These are phyloP conservation scores for Fusarium burgessii DNA, from an alignment of 2,329 filamentous ascomycete genomes.

Conservation along the genomic window DNA sequence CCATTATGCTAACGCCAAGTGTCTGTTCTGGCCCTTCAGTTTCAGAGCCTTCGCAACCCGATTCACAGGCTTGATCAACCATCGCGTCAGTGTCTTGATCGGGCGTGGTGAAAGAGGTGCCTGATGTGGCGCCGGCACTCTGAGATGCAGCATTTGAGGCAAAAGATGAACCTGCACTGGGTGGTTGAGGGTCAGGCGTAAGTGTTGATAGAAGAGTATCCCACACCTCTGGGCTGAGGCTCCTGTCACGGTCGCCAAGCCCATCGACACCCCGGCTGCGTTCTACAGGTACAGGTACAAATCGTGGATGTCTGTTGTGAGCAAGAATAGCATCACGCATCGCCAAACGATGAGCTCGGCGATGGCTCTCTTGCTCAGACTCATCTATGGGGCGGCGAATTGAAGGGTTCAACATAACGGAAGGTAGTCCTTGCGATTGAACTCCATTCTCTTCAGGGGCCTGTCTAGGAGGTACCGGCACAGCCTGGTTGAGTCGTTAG, in stretches of 20 bases:
- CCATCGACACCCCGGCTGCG: conserved; percentile 67
- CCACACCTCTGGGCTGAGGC: conserved; percentile 84
- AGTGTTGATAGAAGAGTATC: conserved; percentile 84
- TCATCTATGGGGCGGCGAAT: not conserved
- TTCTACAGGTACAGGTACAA: conserved; percentile 4
- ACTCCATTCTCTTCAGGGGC: not conserved
- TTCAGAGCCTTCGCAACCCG: conserved; percentile 67
- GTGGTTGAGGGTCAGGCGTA: conserved; percentile 82
- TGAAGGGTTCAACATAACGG: conserved; percentile 7
- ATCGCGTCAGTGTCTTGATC: conserved; percentile 51
- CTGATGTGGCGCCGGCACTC: conserved; percentile 58
- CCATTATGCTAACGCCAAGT: conserved; percentile 34
- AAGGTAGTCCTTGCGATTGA: not conserved
- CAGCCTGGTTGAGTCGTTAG: conserved; percentile 28
- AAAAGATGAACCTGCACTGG: conserved; percentile 86
- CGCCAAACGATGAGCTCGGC: not conserved
- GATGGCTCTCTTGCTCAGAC: not conserved
- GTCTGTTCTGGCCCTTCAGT: conserved; percentile 63
- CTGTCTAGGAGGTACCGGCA: not conserved
- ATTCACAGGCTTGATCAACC: conserved; percentile 61
- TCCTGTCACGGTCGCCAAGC: conserved; percentile 85
- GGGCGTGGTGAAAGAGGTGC: conserved; percentile 52
- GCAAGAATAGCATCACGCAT: not conserved
- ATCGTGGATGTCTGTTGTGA: conserved; percentile 6
- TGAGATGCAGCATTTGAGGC: conserved; percentile 67